A percentile compares a stretch with the other conserved stretches of the same genome.
Conservation (phyloP, 2,329 filamentous ascomycete species). For the Knufia fluminis region DNA sequence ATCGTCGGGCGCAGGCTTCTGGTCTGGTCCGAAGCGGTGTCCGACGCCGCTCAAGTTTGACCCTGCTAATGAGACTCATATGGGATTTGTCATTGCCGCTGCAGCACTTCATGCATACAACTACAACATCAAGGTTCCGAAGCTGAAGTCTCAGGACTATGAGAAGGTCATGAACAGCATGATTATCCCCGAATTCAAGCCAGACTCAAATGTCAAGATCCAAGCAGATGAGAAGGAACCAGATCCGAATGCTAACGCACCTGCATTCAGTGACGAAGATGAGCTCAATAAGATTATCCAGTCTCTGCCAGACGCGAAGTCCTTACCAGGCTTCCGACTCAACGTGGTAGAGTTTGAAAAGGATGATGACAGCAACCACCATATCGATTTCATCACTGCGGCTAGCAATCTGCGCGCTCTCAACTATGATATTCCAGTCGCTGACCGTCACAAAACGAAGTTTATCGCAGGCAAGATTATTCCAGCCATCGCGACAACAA, state of each 20-base stretch:
- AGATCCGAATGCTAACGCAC: conserved; percentile 65
- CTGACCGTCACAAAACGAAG: conserved; percentile 96
- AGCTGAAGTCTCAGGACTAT: conserved; percentile 61
- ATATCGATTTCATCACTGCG: conserved; percentile 98
- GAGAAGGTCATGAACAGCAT: conserved; percentile 75
- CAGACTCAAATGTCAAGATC: conserved; percentile 86
- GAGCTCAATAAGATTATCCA: conserved; percentile 64
- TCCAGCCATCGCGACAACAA: conserved; percentile 94
- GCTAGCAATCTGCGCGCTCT: conserved; percentile 92
- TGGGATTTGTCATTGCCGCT: conserved; percentile 76
- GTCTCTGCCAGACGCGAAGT: conserved; percentile 67
- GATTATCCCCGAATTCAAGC: conserved; percentile 91
- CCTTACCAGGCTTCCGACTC: conserved; percentile 78
- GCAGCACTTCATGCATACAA: conserved; percentile 96
- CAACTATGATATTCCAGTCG: conserved; percentile 93
- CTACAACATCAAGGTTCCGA: conserved; percentile 87
- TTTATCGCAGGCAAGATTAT: conserved; percentile 99
- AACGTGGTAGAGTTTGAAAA: conserved; percentile 95
- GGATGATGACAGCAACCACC: conserved; percentile 93
- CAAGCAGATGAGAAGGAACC: conserved; percentile 93
- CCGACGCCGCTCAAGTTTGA: conserved; percentile 89
- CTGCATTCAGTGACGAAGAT: conserved; percentile 52
- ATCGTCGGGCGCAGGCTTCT: conserved; percentile 83
- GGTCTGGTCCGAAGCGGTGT: conserved; percentile 96
- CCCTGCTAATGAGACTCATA: conserved; percentile 71